Percentiles rank a stretch among this genome's conserved stretches.
These are phyloP conservation scores for Arabidopsis suecica DNA, from an alignment of 345 rosid species.

Conservation along the genomic window DNA sequence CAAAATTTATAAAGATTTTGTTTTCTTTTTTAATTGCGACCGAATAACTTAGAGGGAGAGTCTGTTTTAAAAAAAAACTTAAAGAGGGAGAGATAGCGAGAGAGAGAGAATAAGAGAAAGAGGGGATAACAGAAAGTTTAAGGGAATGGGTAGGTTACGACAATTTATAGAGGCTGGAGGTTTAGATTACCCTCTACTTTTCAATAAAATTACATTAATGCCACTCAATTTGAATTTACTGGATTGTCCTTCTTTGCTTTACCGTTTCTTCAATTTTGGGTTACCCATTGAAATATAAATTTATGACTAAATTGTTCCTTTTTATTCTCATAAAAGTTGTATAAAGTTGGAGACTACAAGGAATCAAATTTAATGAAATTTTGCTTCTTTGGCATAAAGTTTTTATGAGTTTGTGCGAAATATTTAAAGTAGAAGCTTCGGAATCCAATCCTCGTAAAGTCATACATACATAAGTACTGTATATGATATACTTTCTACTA, in stretches of 20 bases:
- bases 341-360: not conserved
- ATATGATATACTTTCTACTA: not conserved
- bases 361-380: slow-evolving; percentile 3
- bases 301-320: slow-evolving; percentile 2
- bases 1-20: not conserved
- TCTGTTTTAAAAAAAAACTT: too few species aligned
- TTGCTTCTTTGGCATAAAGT: not conserved
- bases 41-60: not conserved
- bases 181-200: slow-evolving; percentile 13
- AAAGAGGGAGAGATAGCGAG: not conserved
- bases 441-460: not conserved
- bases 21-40: not conserved
- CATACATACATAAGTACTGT: not conserved
- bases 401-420: not conserved
- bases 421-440: not conserved
- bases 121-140: not conserved
- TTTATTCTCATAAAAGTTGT: not conserved
- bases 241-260: slow-evolving; percentile 38
- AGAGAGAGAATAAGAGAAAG: not conserved
- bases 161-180: slow-evolving; percentile 46
- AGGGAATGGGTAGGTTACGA: not conserved
- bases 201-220: not conserved
- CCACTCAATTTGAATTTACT: slow-evolving; percentile 34
- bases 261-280: slow-evolving; percentile 38
- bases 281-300: slow-evolving; percentile 13